phyloP scores from a whole-genome alignment of 2,329 filamentous ascomycete species.

The Hypoxylon sp. region DNA sequence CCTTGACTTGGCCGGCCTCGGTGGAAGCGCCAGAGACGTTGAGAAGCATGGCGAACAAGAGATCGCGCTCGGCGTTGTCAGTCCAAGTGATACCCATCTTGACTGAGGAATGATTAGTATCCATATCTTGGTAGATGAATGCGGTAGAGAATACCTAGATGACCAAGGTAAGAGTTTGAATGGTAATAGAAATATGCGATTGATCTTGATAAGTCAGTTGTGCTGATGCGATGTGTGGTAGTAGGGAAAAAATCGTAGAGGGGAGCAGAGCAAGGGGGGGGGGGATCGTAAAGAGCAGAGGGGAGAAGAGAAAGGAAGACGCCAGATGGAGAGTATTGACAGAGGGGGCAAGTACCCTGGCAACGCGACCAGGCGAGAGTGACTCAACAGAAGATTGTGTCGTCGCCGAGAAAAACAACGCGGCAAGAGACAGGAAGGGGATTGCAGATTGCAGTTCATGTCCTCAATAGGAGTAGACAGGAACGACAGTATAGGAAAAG shows the following conservation, averaged over 20 bases:
- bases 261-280: neutral
- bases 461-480: neutral
- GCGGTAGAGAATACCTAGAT: neutral
- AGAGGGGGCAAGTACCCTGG: neutral
- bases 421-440: neutral
- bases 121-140: neutral
- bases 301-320: neutral
- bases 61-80: conserved; percentile 45
- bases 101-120: neutral
- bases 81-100: conserved; percentile 52
- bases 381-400: too few relatives aligned
- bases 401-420: neutral
- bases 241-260: neutral
- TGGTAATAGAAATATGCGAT: neutral
- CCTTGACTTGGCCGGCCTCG: neutral
- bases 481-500: neutral
- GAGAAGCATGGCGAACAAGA: conserved; percentile 29
- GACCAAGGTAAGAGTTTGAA: neutral
- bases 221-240: neutral
- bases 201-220: neutral
- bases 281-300: neutral
- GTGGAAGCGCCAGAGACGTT: neutral
- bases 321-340: neutral
- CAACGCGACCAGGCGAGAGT: too few relatives aligned
- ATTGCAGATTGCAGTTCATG: too few relatives aligned